Base-by-base conservation (phyloP, 768 basidiomycete species). In the Tricholoma matsutake region DNA sequence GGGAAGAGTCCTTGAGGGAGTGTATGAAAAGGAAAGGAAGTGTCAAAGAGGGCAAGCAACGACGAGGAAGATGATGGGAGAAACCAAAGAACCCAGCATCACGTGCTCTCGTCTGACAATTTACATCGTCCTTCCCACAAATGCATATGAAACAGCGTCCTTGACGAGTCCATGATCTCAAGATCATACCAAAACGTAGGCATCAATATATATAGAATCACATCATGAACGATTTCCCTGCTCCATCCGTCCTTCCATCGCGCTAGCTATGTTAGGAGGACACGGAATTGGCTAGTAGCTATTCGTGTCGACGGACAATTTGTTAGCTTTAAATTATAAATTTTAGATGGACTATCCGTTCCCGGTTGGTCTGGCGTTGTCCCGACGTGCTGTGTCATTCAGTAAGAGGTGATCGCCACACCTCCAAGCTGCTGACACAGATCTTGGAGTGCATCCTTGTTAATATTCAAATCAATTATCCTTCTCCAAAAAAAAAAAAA, bases 1-100 rank as follows among this genome's bases (percentile, higher is more conserved):
- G 62, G 62, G 63, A 71, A 57, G n/a, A 58, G 43, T 67, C 71
- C 73, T 72, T 66, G 72, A 69, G 71, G 70, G 74, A 74, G 73
- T 69, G 69, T 53, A 63, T n/a, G 35, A 60, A 76, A 78, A 79
- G 57, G 75, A 78, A 67, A 68, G 76, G 76, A 75, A 70, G 72
- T 68, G 73, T 72, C 72, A 65, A 57, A 57, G 64, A 58, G 60
- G 61, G 69, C 67, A 66, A 61, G 64, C 47, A 54, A 63, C 62
- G 57, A 63, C 63, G 61, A 54, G 58, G 51, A 65, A 62, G 56
- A 57, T 64, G 31, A 62, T n/a, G n/a, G n/a, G 52, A 32, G 39
- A 54, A 6, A 41, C 32, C 32, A 32, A 6, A n/a, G 39, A 25
- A 25, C 22, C 22, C 53, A 41, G 35, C 54, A 25, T 45, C 47